phyloP scores from a whole-genome alignment of 2,329 filamentous ascomycete species.

The Amylocarpus encephaloides region DNA sequence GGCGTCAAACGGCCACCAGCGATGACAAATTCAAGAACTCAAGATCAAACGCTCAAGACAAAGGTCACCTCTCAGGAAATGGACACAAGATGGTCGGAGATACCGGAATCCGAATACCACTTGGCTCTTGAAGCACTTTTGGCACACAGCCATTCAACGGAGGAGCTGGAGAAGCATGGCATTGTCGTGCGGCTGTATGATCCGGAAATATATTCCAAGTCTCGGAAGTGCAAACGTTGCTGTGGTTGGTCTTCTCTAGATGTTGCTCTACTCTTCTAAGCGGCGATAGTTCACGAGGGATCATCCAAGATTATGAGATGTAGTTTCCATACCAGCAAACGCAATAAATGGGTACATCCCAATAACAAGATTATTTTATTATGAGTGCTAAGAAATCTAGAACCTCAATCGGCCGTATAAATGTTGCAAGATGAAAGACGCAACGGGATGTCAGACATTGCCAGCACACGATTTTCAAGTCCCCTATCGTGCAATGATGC shows the following conservation, averaged over 20 bases:
- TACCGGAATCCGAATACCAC: conserved; percentile 5
- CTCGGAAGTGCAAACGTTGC: conserved; percentile 15
- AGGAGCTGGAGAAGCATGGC: conserved; percentile 8
- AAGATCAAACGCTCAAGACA: too few species aligned
- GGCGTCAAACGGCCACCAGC: too few species aligned
- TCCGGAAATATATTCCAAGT: conserved; percentile 7
- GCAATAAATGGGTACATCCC: conserved; percentile 13
- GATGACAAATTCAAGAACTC: too few species aligned
- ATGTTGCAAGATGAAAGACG: conserved; percentile 9
- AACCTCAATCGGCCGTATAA: conserved; percentile 11
- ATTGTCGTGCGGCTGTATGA: conserved; percentile 11
- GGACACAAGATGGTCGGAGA: conserved; percentile 8
- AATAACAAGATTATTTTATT: neutral
- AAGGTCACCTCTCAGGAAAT: too few species aligned
- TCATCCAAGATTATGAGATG: conserved; percentile 5
- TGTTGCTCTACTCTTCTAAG: neutral
- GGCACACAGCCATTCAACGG: conserved; percentile 10
- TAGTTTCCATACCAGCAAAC: conserved; percentile 14
- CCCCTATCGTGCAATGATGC: conserved; percentile 5
- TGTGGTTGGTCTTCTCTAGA: conserved; percentile 9
- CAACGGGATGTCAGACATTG: conserved; percentile 11
- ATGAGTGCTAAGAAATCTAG: conserved; percentile 6
- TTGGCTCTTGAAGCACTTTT: conserved; percentile 11
- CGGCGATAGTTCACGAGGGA: conserved; percentile 3
- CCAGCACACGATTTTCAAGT: conserved; percentile 15